Evolutionary conservation across 768 basidiomycete species (phyloP).

Genomic region (Psilocybe cyanescens): DNA sequence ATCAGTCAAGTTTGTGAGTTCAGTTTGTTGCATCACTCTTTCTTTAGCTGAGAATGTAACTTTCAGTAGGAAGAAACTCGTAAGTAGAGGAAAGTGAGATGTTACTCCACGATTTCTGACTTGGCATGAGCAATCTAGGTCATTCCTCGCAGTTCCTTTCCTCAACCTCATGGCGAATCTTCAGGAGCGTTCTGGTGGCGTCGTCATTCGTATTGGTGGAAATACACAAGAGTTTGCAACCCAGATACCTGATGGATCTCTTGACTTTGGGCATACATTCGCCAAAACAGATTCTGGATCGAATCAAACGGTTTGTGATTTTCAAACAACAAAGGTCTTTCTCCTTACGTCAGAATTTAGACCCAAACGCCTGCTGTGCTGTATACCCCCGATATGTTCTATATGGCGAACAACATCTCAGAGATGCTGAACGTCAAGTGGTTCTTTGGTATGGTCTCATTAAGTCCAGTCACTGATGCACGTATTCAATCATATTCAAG

Average conservation of each 20-base stretch:
- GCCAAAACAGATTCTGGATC: slow-evolving; percentile 27
- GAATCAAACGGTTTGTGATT: slow-evolving; percentile 23
- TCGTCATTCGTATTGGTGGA: slow-evolving; percentile 73
- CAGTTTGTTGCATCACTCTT: slow-evolving; percentile 14
- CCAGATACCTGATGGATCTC: slow-evolving; percentile 43
- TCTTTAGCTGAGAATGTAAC: not conserved
- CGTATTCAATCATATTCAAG: slow-evolving; percentile 13
- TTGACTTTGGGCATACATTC: slow-evolving; percentile 42
- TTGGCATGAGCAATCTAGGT: slow-evolving; percentile 33
- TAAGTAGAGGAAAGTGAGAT: slow-evolving; percentile 23
- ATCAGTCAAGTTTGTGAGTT: slow-evolving; percentile 59
- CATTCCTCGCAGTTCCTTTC: slow-evolving; percentile 61
- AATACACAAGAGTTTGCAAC: slow-evolving; percentile 76
- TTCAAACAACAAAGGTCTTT: not conserved
- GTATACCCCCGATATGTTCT: slow-evolving; percentile 68
- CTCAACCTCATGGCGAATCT: slow-evolving; percentile 78
- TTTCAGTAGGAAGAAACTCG: slow-evolving; percentile 57
- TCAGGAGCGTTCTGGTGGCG: slow-evolving; percentile 59
- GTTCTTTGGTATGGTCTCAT: slow-evolving; percentile 51
- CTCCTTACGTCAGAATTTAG: slow-evolving; percentile 22
- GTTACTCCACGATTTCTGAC: not conserved
- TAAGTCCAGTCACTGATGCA: not conserved
- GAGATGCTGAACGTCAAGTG: slow-evolving; percentile 62
- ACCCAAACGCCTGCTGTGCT: slow-evolving; percentile 71
- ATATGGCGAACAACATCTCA: slow-evolving; percentile 65